Conservation (phyloP, 768 basidiomycete species). For the Phylloporus sp. region DNA sequence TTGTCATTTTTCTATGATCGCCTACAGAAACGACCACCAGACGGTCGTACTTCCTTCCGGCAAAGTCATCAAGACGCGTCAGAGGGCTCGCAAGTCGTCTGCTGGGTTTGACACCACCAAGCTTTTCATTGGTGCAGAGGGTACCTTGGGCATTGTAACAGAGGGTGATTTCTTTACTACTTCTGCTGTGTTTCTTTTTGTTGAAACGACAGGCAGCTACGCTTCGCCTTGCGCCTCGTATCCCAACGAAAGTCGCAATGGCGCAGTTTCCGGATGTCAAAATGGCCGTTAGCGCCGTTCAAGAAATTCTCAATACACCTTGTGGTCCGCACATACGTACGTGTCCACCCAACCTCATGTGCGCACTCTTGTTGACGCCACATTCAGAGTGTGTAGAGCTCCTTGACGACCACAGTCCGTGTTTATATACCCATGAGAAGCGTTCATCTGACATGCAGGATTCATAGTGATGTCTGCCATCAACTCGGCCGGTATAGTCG, state of each 20-base stretch:
- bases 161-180: conserved; percentile 45
- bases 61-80: conserved; percentile 82
- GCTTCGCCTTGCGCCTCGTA: conserved; percentile 68
- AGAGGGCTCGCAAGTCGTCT: conserved; percentile 74
- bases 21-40: conserved; percentile 30
- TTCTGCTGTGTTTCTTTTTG: neutral
- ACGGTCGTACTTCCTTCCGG: conserved; percentile 83
- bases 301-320: conserved; percentile 68
- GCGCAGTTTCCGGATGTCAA: conserved; percentile 80
- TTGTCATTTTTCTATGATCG: neutral
- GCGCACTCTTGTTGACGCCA: neutral
- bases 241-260: conserved; percentile 85
- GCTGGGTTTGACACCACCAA: conserved; percentile 87
- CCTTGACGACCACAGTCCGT: conserved; percentile 67
- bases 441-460: neutral
- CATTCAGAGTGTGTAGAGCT: conserved; percentile 80
- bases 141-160: conserved; percentile 85
- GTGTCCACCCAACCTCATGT: conserved; percentile 19
- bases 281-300: conserved; percentile 73
- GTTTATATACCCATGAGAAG: neutral
- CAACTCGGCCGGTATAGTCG: conserved; percentile 58
- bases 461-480: conserved; percentile 70
- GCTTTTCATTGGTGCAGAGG: conserved; percentile 86
- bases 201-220: conserved; percentile 49
- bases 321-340: conserved; percentile 70